A percentile compares a stretch with the other conserved stretches of the same genome.
phyloP scores from a whole-genome alignment of 192 early-diverging fungal genomes.

The Pilobolus umbonatus region DNA sequence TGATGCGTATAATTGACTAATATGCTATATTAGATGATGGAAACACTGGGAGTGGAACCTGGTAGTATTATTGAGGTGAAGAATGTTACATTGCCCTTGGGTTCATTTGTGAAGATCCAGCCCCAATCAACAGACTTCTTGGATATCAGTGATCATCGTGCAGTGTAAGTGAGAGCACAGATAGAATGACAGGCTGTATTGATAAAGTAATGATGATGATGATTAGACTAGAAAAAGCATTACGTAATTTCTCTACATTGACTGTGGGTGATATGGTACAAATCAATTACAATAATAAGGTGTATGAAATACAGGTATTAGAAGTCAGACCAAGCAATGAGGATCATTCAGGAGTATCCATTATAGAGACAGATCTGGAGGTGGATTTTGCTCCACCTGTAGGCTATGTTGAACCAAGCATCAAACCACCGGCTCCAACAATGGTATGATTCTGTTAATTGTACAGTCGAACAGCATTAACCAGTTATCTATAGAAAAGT shows the following conservation, averaged over 20 bases:
- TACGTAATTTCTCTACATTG: constrained; percentile 87
- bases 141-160: constrained; percentile 94
- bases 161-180: constrained; percentile 58
- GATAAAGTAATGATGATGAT: too few relatives aligned
- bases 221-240: constrained; percentile 80
- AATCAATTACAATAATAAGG: constrained; percentile 84
- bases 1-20: not conserved
- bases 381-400: constrained; percentile 95
- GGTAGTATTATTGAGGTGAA: constrained; percentile 77
- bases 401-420: constrained; percentile 87
- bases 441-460: too few relatives aligned
- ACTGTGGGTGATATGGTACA: constrained; percentile 90
- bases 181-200: too few relatives aligned
- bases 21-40: constrained; percentile 78
- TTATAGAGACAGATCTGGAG: constrained; percentile 96
- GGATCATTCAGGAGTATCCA: constrained; percentile 73
- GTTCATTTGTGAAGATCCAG: constrained; percentile 91
- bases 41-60: constrained; percentile 68
- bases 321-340: constrained; percentile 71
- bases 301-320: constrained; percentile 86
- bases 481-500: constrained; percentile 27
- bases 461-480: too few relatives aligned
- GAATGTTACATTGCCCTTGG: constrained; percentile 73
- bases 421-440: constrained; percentile 9
- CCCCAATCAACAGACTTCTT: constrained; percentile 96